Evolutionary conservation across 768 basidiomycete species (phyloP), one percentile per base, ranked within the genome.

Genomic region (Cytidiella melzeri): DNA sequence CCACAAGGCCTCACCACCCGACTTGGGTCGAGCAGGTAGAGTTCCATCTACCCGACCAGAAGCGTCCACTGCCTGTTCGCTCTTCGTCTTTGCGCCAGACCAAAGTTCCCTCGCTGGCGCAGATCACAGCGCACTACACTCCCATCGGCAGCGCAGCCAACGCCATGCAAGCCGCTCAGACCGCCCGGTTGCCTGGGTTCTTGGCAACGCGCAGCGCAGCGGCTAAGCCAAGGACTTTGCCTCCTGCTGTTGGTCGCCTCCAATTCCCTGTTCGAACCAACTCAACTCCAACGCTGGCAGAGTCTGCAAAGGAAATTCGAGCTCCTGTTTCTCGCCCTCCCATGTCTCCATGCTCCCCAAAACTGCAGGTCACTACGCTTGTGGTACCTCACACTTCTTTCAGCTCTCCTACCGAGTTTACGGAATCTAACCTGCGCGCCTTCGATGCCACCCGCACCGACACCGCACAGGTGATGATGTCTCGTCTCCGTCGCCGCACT

Each of bases 1-100:
- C 51, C 30, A 46, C 30, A 9, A 53, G 45, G 11, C 55, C 57
- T 5, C 38, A 50, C 18, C 55, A 61, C 28, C 59, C 75, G 51
- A 72, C 74, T 7, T 81, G 83, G 79, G 74, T 84, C 36, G 85
- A 85, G 60, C 78, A 81, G 59, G 80, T 82, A 21, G 83, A 84
- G 59, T 83, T 80, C 65, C 73, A 75, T 43, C 57, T 72, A 15
- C 69, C 63, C 45, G 63, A 62, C 41, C 54, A 53, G 21, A 50
- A 55, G 54, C 52, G 21, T n/a, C 42, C 27, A 12, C 26, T 47
- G 10, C 44, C 54, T 27, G 46, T 45, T 42, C 42, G 47, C n/a
- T 53, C 61, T 27, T 47, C 58, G n/a, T 55, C 53, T 19, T 30
- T 50, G 15, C 48, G 44, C 54, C 51, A 46, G 44, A 67, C 64